These are phyloP conservation scores for Aegle marmelos DNA, from an alignment of 345 rosid genomes.

Conservation along the genomic window DNA sequence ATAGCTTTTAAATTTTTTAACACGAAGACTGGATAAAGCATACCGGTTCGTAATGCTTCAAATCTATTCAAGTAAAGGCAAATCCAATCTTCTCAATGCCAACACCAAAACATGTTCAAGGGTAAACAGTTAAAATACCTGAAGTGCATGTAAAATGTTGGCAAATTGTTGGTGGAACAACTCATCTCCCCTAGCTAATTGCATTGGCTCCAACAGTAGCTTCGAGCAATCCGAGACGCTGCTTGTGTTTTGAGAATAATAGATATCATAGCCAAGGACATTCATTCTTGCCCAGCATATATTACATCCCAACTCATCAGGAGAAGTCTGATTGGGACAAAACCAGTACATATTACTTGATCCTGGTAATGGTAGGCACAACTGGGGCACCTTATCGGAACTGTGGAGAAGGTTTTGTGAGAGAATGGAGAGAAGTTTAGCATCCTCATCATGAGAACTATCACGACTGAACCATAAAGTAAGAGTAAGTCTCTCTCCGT, in stretches of 20 bases:
- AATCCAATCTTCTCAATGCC: background rate
- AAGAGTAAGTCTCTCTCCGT: slow-evolving; percentile 89
- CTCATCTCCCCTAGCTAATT: slow-evolving; percentile 51
- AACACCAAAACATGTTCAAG: background rate
- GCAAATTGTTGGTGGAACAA: slow-evolving; percentile 40
- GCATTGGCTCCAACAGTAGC: slow-evolving; percentile 46
- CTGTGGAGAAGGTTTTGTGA: slow-evolving; percentile 27
- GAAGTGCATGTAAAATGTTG: slow-evolving; percentile 77
- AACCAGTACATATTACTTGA: slow-evolving; percentile 86
- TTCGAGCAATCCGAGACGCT: slow-evolving; percentile 32
- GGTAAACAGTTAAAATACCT: slow-evolving; percentile 40
- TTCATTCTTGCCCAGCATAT: slow-evolving; percentile 66
- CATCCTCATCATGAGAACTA: slow-evolving; percentile 76
- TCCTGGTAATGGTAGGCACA: slow-evolving; percentile 54
- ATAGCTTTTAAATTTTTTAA: background rate
- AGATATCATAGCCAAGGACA: slow-evolving; percentile 55
- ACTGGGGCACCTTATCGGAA: slow-evolving; percentile 9
- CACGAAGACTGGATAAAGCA: background rate
- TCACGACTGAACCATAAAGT: slow-evolving; percentile 89
- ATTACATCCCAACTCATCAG: slow-evolving; percentile 50
- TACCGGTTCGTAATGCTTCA: background rate
- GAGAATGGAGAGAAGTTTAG: slow-evolving; percentile 66
- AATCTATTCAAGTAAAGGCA: background rate
- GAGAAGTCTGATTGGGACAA: slow-evolving; percentile 38
- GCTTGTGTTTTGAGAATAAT: slow-evolving; percentile 34